Evolutionary conservation across 768 basidiomycete genomes (phyloP).

Genomic region (Lactarius evosmus): DNA sequence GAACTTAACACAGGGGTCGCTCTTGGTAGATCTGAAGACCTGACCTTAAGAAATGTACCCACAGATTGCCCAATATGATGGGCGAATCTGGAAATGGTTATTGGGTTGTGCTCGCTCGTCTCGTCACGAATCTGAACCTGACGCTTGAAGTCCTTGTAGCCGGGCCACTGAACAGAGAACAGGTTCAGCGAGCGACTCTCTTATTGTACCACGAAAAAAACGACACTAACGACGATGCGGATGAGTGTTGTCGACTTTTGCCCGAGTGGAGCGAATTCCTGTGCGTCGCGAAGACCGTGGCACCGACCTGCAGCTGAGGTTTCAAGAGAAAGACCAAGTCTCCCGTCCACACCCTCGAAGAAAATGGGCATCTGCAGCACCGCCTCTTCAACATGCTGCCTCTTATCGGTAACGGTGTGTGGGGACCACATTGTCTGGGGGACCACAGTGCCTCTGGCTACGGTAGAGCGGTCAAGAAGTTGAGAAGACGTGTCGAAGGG

Average conservation of each 20-base stretch:
- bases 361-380: slow-evolving; percentile 17
- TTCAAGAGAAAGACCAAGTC: slow-evolving; percentile 14
- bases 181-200: background rate
- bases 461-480: background rate
- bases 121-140: slow-evolving; percentile 19
- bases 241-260: slow-evolving; percentile 3
- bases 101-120: background rate
- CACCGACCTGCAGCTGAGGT: slow-evolving; percentile 1
- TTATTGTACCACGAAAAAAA: background rate
- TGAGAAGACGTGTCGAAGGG: background rate
- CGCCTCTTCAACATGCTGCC: background rate
- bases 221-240: slow-evolving; percentile 15
- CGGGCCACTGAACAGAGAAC: slow-evolving; percentile 8
- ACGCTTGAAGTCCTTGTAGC: slow-evolving; percentile 13
- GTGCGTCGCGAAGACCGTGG: background rate
- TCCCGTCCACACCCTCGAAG: background rate
- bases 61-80: slow-evolving; percentile 17
- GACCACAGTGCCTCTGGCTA: slow-evolving; percentile 3
- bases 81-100: slow-evolving; percentile 3
- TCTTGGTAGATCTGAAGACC: background rate
- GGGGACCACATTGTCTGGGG: slow-evolving; percentile 19
- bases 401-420: background rate
- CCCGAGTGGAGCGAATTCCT: background rate
- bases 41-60: slow-evolving; percentile 7
- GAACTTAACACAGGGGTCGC: background rate